Percentiles rank a stretch among this genome's conserved stretches.
Conservation (phyloP, 2,329 filamentous ascomycete species). For the Xylaria arbuscula region DNA sequence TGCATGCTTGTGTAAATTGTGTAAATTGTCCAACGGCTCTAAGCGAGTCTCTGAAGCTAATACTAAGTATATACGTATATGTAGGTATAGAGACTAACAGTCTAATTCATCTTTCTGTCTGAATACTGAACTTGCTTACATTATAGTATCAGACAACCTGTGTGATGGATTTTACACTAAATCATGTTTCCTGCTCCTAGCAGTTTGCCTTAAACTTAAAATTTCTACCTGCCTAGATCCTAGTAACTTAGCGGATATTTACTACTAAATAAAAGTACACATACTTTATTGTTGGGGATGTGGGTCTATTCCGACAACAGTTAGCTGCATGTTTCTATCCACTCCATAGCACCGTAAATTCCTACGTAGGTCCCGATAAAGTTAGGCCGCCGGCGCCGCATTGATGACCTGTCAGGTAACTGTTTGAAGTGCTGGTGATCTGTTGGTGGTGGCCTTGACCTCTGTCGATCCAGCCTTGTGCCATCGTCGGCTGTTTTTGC, state of each 20-base stretch:
- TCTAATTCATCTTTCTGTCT: too few species aligned
- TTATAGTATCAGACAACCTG: too few species aligned
- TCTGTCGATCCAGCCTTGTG: slow-evolving; percentile 25
- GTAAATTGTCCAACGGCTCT: not conserved
- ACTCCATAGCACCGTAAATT: not conserved
- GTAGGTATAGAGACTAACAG: too few species aligned
- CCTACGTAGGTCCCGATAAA: not conserved
- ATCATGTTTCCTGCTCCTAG: too few species aligned
- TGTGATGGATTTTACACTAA: too few species aligned
- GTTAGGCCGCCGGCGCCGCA: slow-evolving; percentile 7
- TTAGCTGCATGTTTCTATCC: not conserved
- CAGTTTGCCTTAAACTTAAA: too few species aligned
- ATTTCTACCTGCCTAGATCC: too few species aligned
- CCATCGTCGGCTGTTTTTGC: slow-evolving; percentile 17
- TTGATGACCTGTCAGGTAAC: slow-evolving; percentile 22
- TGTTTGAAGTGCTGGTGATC: slow-evolving; percentile 17
- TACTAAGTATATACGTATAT: not conserved
- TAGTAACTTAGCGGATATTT: too few species aligned
- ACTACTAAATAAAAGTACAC: too few species aligned
- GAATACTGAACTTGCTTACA: too few species aligned
- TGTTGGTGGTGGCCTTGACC: not conserved
- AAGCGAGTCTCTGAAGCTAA: not conserved
- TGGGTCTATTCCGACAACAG: slow-evolving; percentile 1
- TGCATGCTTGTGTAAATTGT: too few species aligned
- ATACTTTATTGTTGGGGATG: too few species aligned